Conservation (phyloP, 768 basidiomycete genomes). For the Termitomyces heimii region DNA sequence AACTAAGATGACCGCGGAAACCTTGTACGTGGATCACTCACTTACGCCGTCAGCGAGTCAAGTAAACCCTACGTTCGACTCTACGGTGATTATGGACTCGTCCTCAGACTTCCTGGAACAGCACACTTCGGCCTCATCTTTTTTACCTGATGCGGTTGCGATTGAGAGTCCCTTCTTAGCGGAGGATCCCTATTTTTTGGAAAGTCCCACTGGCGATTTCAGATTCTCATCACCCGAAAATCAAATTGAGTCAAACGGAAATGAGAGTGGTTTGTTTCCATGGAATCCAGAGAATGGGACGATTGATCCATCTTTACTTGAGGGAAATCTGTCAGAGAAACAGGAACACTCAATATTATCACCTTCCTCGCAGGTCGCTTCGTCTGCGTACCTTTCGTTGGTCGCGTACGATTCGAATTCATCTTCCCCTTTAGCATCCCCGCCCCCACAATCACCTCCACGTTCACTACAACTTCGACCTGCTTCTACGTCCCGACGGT, state of each 20-base stretch:
- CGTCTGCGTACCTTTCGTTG: background rate
- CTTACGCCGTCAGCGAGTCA: background rate
- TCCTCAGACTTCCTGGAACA: background rate
- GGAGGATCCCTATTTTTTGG: background rate
- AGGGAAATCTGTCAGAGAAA: constrained; percentile 1
- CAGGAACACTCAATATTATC: background rate
- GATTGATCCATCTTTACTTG: constrained; percentile 15
- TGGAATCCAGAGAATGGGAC: constrained; percentile 13
- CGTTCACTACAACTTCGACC: too few relatives aligned
- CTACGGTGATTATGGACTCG: background rate
- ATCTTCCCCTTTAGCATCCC: background rate
- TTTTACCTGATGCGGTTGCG: constrained; percentile 1
- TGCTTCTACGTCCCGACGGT: background rate
- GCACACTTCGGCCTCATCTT: background rate
- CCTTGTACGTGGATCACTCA: background rate
- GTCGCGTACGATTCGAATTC: background rate
- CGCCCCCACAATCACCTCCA: background rate
- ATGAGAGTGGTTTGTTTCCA: background rate
- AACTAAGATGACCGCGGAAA: background rate
- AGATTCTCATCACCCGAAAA: background rate
- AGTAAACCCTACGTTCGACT: background rate
- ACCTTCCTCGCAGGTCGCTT: background rate
- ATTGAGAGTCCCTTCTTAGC: constrained; percentile 1
- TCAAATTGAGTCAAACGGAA: background rate
- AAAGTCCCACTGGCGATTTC: background rate